These are phyloP conservation scores for Tubosaeta sp. DNA, from an alignment of 768 basidiomycete genomes.

Conservation along the genomic window DNA sequence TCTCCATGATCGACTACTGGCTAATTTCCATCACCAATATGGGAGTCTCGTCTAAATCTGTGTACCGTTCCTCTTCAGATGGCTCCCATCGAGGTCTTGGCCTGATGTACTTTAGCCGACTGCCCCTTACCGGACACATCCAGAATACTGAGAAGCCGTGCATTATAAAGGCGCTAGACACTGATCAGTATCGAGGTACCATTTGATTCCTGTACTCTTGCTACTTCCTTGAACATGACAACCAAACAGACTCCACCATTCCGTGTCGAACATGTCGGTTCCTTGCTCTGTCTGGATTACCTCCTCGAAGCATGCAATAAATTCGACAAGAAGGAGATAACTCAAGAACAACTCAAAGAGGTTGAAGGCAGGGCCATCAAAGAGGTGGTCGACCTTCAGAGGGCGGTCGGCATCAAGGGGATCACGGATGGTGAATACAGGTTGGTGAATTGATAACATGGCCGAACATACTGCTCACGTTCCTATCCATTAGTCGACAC, in stretches of 20 bases:
- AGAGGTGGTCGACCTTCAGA: constrained; percentile 35
- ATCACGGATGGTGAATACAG: constrained; percentile 43
- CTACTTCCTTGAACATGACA: constrained; percentile 8
- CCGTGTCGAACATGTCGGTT: constrained; percentile 44
- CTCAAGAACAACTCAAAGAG: constrained; percentile 30
- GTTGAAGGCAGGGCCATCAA: constrained; percentile 39
- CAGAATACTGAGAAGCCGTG: neutral
- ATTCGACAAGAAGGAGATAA: constrained; percentile 33
- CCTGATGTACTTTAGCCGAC: no score
- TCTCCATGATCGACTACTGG: neutral
- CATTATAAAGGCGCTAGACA: neutral
- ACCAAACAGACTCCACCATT: constrained; percentile 36
- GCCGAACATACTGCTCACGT: neutral
- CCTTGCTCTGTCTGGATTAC: constrained; percentile 38
- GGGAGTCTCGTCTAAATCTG: no score
- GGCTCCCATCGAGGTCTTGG: no score
- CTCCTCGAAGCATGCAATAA: constrained; percentile 37
- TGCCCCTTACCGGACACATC: neutral
- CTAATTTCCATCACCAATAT: no score
- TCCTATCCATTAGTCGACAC: constrained; percentile 14
- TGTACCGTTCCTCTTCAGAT: no score
- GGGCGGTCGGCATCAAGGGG: constrained; percentile 37
- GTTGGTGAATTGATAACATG: constrained; percentile 21
- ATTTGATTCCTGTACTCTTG: neutral
- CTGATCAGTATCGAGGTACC: neutral